Conservation (phyloP, 176 grass and related monocot genomes). For the Ampelocalamus luodianensis region DNA sequence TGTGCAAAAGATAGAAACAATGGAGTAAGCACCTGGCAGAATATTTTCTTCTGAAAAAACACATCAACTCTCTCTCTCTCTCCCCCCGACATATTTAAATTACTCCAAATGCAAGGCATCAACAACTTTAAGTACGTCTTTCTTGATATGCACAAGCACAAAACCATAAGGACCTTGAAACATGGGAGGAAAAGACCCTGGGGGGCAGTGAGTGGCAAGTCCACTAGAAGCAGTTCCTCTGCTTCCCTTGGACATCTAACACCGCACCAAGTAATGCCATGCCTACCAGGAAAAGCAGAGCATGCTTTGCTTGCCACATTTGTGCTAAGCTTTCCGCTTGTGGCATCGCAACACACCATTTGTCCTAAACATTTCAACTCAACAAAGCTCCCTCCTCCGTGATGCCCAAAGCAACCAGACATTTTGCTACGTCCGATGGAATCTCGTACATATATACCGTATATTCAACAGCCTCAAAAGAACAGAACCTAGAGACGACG, state of each 20-base stretch:
- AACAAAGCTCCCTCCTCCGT: not conserved
- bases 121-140: slow-evolving; percentile 32
- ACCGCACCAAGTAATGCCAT: slow-evolving; percentile 36
- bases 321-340: slow-evolving; percentile 37
- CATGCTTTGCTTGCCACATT: slow-evolving; percentile 41
- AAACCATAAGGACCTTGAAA: slow-evolving; percentile 37
- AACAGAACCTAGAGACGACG: slow-evolving; percentile 24
- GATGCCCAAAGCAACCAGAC: slow-evolving; percentile 35
- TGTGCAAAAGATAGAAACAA: not conserved
- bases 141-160: slow-evolving; percentile 48
- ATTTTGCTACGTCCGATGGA: slow-evolving; percentile 30
- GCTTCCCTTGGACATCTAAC: slow-evolving; percentile 5
- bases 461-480: slow-evolving; percentile 49
- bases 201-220: slow-evolving; percentile 36
- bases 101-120: not conserved
- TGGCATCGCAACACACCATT: slow-evolving; percentile 24
- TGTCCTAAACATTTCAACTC: slow-evolving; percentile 48
- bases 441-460: slow-evolving; percentile 35
- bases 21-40: not conserved
- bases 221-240: slow-evolving; percentile 43
- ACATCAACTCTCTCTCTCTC: no score
- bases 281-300: slow-evolving; percentile 29
- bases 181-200: slow-evolving; percentile 40
- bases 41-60: not conserved
- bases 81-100: not conserved